Evolutionary conservation across 805 yeast species (phyloP).

Genomic region (Candida sanyiensis): DNA sequence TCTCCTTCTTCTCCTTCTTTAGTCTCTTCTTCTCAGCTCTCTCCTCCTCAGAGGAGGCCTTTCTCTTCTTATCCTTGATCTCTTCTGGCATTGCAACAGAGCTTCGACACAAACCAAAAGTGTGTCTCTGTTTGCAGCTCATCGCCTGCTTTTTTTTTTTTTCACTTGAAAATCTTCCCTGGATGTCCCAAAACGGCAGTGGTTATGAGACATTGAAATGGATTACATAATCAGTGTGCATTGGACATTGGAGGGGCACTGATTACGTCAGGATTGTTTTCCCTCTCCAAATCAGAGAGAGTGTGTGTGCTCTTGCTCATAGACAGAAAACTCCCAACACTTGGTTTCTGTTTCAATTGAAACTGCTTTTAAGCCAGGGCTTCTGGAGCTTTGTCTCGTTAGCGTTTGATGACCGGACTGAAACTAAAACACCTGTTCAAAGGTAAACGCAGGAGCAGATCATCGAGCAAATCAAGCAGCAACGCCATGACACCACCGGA

Average conservation of each 20-base stretch:
- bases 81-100: conserved; percentile 22
- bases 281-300: too few species aligned
- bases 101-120: background rate
- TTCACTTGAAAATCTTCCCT: too few species aligned
- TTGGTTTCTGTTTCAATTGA: too few species aligned
- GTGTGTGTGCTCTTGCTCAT: too few species aligned
- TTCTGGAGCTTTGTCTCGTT: too few species aligned
- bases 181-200: conserved; percentile 1
- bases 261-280: too few species aligned
- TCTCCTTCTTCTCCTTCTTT: conserved; percentile 33
- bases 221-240: too few species aligned
- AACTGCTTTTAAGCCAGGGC: too few species aligned
- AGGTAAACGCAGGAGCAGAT: conserved; percentile 2
- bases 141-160: too few species aligned
- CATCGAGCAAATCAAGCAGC: background rate
- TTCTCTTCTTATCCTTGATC: conserved; percentile 25
- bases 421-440: conserved; percentile 3
- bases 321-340: too few species aligned
- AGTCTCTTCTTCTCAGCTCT: conserved; percentile 19
- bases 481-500: background rate
- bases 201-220: conserved; percentile 6
- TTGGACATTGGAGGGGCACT: too few species aligned
- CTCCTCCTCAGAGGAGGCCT: conserved; percentile 17
- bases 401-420: background rate
- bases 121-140: conserved; percentile 6